phyloP scores from a whole-genome alignment of 345 rosid species.

The Euclidium syriacum region DNA sequence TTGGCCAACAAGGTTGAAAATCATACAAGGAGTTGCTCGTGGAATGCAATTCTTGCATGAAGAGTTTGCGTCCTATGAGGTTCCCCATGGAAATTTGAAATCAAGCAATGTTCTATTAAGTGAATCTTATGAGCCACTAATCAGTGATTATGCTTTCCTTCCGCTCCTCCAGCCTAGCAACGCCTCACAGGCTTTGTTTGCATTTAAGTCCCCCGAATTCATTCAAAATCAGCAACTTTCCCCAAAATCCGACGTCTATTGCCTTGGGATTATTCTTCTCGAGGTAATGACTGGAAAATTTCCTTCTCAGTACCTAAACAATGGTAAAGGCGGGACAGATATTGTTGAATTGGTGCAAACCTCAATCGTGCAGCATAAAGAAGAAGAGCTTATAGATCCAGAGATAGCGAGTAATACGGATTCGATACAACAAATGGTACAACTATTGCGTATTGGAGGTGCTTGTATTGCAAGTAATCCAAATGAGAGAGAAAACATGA shows the following conservation, averaged over 20 bases:
- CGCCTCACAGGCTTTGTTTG: conserved; percentile 45
- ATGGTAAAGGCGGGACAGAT: conserved; percentile 53
- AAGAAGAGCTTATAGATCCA: conserved; percentile 60
- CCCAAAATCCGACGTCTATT: conserved; percentile 64
- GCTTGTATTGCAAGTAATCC: conserved; percentile 50
- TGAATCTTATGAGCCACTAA: conserved; percentile 48
- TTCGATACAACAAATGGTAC: conserved; percentile 38
- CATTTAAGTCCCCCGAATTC: conserved; percentile 57
- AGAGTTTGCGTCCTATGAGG: conserved; percentile 43
- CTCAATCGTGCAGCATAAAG: conserved; percentile 35
- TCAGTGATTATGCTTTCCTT: conserved; percentile 60
- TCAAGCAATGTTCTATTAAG: conserved; percentile 69
- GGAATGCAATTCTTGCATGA: conserved; percentile 61
- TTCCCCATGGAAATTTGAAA: conserved; percentile 88
- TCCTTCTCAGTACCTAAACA: conserved; percentile 60
- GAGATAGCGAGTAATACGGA: conserved; percentile 41
- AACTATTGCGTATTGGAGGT: conserved; percentile 52
- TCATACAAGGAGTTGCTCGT: conserved; percentile 50
- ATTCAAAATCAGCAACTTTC: conserved; percentile 39
- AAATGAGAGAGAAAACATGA: conserved; percentile 37
- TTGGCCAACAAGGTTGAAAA: conserved; percentile 60
- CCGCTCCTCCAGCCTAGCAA: conserved; percentile 37
- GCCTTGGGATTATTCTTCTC: conserved; percentile 66
- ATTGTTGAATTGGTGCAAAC: conserved; percentile 51
- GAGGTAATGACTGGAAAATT: conserved; percentile 72